Evolutionary conservation across 805 yeast species (phyloP).

Genomic region (Monosporozyma aquatica): DNA sequence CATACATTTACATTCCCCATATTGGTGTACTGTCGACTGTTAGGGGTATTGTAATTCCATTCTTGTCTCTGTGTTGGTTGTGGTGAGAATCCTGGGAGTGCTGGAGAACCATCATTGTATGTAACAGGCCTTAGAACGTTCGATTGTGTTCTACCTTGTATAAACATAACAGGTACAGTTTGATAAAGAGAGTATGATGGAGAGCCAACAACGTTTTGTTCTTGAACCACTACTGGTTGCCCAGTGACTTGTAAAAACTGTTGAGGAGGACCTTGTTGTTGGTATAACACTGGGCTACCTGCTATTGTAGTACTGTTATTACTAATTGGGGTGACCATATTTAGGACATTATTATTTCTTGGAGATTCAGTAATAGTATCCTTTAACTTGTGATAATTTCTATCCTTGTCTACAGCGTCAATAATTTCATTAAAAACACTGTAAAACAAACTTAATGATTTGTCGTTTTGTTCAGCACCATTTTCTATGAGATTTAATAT

Average conservation of each 20-base stretch:
- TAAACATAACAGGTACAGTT: background rate
- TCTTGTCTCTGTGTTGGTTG: background rate
- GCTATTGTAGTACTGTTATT: background rate
- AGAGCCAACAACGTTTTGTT: background rate
- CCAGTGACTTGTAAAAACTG: background rate
- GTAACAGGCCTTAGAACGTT: background rate
- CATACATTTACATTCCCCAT: too few relatives aligned
- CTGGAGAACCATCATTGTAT: background rate
- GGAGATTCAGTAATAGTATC: background rate
- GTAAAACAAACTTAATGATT: constrained; percentile 20
- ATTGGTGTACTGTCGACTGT: too few relatives aligned
- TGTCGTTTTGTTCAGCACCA: constrained; percentile 26
- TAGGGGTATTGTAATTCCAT: background rate
- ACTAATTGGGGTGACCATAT: background rate
- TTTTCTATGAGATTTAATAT: constrained; percentile 26
- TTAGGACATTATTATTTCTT: background rate
- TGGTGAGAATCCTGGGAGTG: background rate
- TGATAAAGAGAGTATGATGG: background rate
- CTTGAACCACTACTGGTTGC: background rate
- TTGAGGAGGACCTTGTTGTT: background rate
- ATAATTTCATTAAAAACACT: constrained; percentile 24
- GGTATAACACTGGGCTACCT: background rate
- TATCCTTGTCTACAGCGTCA: constrained; percentile 3
- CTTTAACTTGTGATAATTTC: background rate
- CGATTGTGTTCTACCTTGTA: background rate